A percentile compares a stretch with the other conserved stretches of the same genome.
Evolutionary conservation across 2,329 filamentous ascomycete genomes (phyloP).

Genomic region (Hymenoscyphus albidus): DNA sequence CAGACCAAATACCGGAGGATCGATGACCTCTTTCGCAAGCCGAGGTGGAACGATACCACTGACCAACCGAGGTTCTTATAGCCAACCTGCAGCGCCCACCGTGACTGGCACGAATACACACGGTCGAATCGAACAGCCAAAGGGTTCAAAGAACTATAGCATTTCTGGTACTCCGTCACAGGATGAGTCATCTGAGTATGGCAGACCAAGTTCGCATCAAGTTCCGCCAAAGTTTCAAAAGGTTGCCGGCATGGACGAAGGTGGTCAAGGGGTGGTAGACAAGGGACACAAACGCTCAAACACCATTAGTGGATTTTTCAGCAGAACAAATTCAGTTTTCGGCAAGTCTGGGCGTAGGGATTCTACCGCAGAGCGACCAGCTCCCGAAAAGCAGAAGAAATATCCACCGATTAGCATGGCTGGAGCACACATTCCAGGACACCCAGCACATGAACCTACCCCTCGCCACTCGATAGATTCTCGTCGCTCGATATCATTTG

Average conservation of each 20-base stretch:
- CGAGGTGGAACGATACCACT: constrained; percentile 47
- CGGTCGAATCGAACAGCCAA: constrained; percentile 81
- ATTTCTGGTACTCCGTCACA: constrained; percentile 62
- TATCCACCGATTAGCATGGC: constrained; percentile 90
- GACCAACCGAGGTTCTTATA: constrained; percentile 76
- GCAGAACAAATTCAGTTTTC: constrained; percentile 77
- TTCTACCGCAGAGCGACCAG: constrained; percentile 39
- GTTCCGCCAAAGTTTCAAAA: constrained; percentile 56
- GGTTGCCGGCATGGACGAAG: constrained; percentile 51
- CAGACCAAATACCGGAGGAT: constrained; percentile 78
- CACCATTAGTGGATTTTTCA: constrained; percentile 79
- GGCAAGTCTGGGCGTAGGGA: constrained; percentile 42
- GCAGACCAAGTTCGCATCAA: constrained; percentile 53
- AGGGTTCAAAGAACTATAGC: constrained; percentile 55
- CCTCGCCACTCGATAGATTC: constrained; percentile 66
- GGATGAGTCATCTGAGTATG: constrained; percentile 52
- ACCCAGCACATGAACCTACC: constrained; percentile 18
- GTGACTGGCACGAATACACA: constrained; percentile 86
- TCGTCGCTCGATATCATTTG: constrained; percentile 67
- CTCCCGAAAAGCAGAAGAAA: constrained; percentile 58
- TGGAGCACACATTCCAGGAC: constrained; percentile 48
- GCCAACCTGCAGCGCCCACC: constrained; percentile 80
- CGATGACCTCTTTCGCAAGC: constrained; percentile 62
- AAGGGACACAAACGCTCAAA: constrained; percentile 62
- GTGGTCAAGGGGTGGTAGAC: constrained; percentile 34